These are phyloP conservation scores for Nissolia schottii DNA, from an alignment of 306 rosid species.

Conservation along the genomic window DNA sequence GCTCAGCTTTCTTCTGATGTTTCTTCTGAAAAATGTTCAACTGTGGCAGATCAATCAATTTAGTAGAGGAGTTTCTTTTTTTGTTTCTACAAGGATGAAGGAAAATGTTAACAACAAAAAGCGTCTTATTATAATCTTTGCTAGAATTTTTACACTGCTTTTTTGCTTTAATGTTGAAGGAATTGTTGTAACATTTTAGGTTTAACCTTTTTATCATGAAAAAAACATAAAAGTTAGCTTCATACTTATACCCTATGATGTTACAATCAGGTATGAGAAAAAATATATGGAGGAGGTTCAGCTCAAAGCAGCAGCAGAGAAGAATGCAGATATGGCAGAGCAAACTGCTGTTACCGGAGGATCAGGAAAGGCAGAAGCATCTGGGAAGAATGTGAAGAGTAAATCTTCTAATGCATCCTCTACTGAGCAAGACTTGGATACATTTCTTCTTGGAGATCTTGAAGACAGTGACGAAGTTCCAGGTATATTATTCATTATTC, in stretches of 20 bases:
- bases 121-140: not conserved
- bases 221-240: not conserved
- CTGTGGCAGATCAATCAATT: not conserved
- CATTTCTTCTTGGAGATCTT: slow-evolving; percentile 93
- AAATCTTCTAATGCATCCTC: slow-evolving; percentile 62
- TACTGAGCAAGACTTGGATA: slow-evolving; percentile 82
- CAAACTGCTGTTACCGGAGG: slow-evolving; percentile 46
- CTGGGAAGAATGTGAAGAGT: slow-evolving; percentile 46
- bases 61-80: not conserved
- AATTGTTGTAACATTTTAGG: not conserved
- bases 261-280: slow-evolving; percentile 68
- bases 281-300: slow-evolving; percentile 77
- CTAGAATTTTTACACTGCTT: not conserved
- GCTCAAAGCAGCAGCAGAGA: slow-evolving; percentile 61
- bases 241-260: slow-evolving; percentile 8
- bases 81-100: not conserved
- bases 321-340: slow-evolving; percentile 42
- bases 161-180: not conserved
- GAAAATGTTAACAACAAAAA: not conserved
- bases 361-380: slow-evolving; percentile 48
- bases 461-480: slow-evolving; percentile 89
- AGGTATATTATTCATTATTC: slow-evolving; percentile 45
- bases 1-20: no score
- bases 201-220: not conserved
- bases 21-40: no score